Base-by-base conservation (phyloP, 345 rosid species). In the Dipteronia dyeriana region DNA sequence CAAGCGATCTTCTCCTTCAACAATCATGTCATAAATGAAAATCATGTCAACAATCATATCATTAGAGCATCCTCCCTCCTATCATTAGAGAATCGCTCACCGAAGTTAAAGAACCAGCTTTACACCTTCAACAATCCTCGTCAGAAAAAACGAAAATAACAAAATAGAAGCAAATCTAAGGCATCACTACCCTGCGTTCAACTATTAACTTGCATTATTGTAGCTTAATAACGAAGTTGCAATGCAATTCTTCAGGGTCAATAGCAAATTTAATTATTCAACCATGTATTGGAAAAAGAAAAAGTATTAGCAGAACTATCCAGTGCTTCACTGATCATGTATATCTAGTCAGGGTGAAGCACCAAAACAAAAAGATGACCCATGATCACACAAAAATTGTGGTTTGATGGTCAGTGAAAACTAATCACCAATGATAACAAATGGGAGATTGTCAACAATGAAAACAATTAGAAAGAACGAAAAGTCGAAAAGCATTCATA, bases 221-320 rank as follows among this genome's bases (percentile, higher is more conserved):
- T 22, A 60, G 68, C 68, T 74, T 53, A 68, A 56, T 47, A 54
- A 60, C 43, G 23, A 69, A n/a, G n/a, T n/a, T n/a, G n/a, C 57
- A 25, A 10, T 38, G 19, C 45, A 20, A 23, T 19, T 41, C 41
- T 65, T 38, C 53, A 45, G 43, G 5, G 2, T 45, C 16, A 72
- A 65, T 31, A 23, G 34, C 34, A 64, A 69, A 34, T 75, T 41
- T 43, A 3, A 43, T 38, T 17, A 49, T 22, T 25, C 61, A 4
- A 54, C n/a, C 62, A 38, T 56, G 63, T 38, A 41, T 29, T 51
- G n/a, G n/a, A n/a, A n/a, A n/a, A n/a, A 13, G 29, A 20, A 45
- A 38, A 41, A 19, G 22, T 19, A 51, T 17, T 19, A 23, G 19
- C 20, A 14, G 61, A 23, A 39, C 29, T 43, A 34, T 62, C 54